Base-by-base conservation (phyloP, 768 basidiomycete genomes). In the Tylopilus plumbeoviolaceoides region DNA sequence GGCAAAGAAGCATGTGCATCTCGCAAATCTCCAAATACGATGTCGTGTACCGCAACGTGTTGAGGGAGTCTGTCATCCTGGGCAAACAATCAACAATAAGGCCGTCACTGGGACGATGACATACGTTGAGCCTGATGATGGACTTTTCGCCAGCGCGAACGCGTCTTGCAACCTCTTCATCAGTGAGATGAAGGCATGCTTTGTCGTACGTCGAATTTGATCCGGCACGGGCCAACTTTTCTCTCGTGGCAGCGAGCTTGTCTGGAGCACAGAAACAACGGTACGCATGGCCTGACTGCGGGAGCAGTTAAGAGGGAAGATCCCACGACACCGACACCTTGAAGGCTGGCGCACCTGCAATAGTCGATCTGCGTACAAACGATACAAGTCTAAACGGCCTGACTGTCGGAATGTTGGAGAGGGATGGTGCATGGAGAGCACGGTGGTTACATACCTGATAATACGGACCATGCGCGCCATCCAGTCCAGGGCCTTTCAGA, bases 221-320 rank as follows among this genome's bases (percentile, higher is more conserved):
- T n/a, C 94, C 87, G 0, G 82, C 67, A 4, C 85, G 78, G 2
- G 85, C 85, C 9, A 95, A 73, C 47, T 76, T 79, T 61, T 86
- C 84, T 30, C 89, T 82, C 17, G 83, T 89, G 11, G 76, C 74
- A 0, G 80, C 66, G 4, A 98, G 77, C 43, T 81, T 80, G 55
- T 89, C 84, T 0, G 83, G 75, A 2, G 87, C 80, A 69, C 95
- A 98, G 75, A 98, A 98, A 69, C 97, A 98, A 18, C 91, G 85
- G 66, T 99, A 99, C 7, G 95, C 95, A 53, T 89, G 82, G 5
- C 88, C 91, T 40, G 81, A 79, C 94, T 98, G 56, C 28, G 11
- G 27, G 40, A 49, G 21, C 39, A 44, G 23, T 21, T 48, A 25
- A 41, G 28, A 5, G 27, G 33, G 8, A 17, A 28, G 12, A 23